Conservation (phyloP, 495 filamentous ascomycete genomes). For the Aspergillus homomorphus region DNA sequence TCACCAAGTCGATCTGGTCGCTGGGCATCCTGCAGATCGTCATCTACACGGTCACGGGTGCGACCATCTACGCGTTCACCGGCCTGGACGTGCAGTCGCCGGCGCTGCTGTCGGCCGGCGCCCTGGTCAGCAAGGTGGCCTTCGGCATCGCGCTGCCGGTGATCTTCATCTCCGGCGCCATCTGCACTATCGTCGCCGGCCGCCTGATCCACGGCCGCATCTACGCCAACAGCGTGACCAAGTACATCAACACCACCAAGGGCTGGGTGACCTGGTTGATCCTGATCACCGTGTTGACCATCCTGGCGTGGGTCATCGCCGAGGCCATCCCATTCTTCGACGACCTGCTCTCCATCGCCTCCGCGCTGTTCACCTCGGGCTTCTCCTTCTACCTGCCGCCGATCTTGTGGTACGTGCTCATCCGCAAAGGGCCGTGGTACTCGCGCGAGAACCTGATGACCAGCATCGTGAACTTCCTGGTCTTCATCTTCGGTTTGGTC, state of each 20-base stretch:
- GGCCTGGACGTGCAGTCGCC: conserved; percentile 62
- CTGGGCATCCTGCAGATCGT: conserved; percentile 58
- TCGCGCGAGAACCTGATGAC: conserved; percentile 29
- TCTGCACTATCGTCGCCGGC: conserved; percentile 55
- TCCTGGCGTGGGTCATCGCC: conserved; percentile 62
- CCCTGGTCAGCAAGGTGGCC: conserved; percentile 59
- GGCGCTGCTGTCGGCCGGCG: conserved; percentile 60
- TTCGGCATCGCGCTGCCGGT: conserved; percentile 74
- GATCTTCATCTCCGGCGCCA: conserved; percentile 63
- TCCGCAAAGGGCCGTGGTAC: conserved; percentile 40
- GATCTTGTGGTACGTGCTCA: conserved; percentile 60
- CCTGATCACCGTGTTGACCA: conserved; percentile 51
- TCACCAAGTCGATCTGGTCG: conserved; percentile 56
- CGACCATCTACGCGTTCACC: conserved; percentile 65
- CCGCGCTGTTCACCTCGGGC: conserved; percentile 61
- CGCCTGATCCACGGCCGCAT: conserved; percentile 60
- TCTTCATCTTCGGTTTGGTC: conserved; percentile 28
- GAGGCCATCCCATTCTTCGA: conserved; percentile 67
- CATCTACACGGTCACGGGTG: conserved; percentile 64
- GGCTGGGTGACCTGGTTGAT: conserved; percentile 57
- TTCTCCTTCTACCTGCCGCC: conserved; percentile 66
- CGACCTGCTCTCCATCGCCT: conserved; percentile 57
- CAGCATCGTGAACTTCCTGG: conserved; percentile 18
- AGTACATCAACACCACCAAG: conserved; percentile 56
- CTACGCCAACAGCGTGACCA: conserved; percentile 50